Base-by-base conservation (phyloP, 2,329 filamentous ascomycete species). In the Cryphonectria parasitica region DNA sequence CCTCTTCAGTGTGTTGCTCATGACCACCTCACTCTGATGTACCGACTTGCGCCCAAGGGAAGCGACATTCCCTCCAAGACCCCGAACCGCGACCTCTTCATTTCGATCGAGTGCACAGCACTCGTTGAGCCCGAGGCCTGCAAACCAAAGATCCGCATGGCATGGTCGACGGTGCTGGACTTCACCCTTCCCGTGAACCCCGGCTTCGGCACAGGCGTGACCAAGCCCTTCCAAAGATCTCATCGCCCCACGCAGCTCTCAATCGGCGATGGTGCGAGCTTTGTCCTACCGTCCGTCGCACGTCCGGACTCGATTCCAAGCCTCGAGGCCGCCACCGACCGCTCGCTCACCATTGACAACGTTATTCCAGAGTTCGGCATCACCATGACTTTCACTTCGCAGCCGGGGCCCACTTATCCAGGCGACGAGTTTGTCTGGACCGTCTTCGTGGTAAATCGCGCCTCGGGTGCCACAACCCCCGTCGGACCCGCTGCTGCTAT, bases 21-120 rank as follows among this genome's bases (percentile, higher is more conserved):
- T 75, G 92, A 95, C 77, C 91, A 94, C 78, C 82, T 93, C 72
- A 92, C 91, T 1, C 89, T 94, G 75, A 83, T 95, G 67, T 95
- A 94, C 81, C 88, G 87, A 67, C 86, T 93, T 71, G 81, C 82
- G 15, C 88, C 89, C 1, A 81, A 82, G 52, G 82, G 84, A 64
- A 80, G 80, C n/a, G 84, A 87, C 69, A 75, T 79, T 66, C 77
- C 78, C 62, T 79, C 78, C 76, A 88, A 82, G 77, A 84, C 81
- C 77, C 82, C 81, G 63, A 82, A 82, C 71, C 84, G 83, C 71
- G 86, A 84, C 72, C 84, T 93, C 15, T 83, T 86, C 69, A 87
- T 93, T 73, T 81, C 84, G 64, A 88, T 94, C 72, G 82, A 84
- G 31, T 89, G 88, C n/a, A 85, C 83, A 22, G 88, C 88, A 6